Base-by-base conservation (phyloP, 2,329 filamentous ascomycete genomes). In the Penicillium oxalicum region DNA sequence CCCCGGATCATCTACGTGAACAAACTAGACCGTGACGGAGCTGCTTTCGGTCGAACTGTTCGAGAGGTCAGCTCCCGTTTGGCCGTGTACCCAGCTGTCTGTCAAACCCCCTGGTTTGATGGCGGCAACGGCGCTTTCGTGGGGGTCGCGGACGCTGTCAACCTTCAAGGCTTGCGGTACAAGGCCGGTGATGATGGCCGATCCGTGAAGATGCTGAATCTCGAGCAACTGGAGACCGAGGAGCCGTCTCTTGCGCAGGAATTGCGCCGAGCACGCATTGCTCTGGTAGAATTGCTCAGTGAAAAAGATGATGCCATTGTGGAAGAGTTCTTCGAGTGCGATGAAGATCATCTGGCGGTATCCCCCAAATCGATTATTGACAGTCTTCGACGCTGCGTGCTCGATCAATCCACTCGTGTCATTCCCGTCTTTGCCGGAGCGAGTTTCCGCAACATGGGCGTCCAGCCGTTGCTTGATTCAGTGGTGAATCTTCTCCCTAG, bases 71-170 rank as follows among this genome's bases (percentile, higher is more conserved):
- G 87, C 2, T 77, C 84, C 0, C 81, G 88, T 46, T 76, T 98
- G 18, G 81, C 83, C 50, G 87, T 84, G 1, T 95, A 87, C 84
- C 93, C 93, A 2, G 83, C 93, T 11, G 83, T 97, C 7, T 96
- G 91, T 62, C 91, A 95, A 61, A 91, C 97, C 53, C 93, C 93
- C 0, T 95, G 91, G 89, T 97, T 91, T 81, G 81, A 87, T 63
- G 76, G 74, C 9, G 77, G 77, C 4, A 84, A 86, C 50, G 87
- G 89, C 6, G 78, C 80, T 5, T 86, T 97, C 58, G 80, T 84
- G 25, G 93, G 93, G 26, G 81, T 97, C 26, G 88, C 89, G 35
- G 91, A 98, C 72, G 82, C 87, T 35, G 77, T 97, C 46, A 81
- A 86, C 51, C 75, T 89, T 9, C 79, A 84, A 39, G 89, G 84